Conservation (phyloP, 345 rosid species). For the Euphorbia lathyris region DNA sequence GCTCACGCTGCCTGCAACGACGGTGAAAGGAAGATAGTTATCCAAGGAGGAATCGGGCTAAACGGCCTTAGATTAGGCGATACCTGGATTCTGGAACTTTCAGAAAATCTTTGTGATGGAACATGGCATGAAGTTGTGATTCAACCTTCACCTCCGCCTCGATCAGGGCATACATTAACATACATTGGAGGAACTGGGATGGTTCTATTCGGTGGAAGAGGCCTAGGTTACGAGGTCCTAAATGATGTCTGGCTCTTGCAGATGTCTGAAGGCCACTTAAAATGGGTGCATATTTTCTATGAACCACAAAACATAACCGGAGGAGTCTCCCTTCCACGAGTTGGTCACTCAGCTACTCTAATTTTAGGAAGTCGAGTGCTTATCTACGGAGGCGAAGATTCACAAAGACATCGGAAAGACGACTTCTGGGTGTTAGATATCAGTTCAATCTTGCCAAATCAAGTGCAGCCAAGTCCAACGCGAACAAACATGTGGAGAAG, state of each 20-base stretch:
- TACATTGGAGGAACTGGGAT: constrained; percentile 47
- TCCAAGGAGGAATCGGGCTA: constrained; percentile 84
- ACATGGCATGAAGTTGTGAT: constrained; percentile 57
- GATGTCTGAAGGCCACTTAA: constrained; percentile 34
- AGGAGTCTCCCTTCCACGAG: constrained; percentile 68
- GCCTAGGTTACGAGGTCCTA: constrained; percentile 75
- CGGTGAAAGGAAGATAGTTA: constrained; percentile 62
- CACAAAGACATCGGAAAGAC: constrained; percentile 68
- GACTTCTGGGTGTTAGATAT: constrained; percentile 85
- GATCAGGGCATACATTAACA: constrained; percentile 93
- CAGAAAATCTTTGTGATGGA: constrained; percentile 55
- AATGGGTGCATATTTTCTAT: constrained; percentile 65
- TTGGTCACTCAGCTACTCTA: constrained; percentile 86
- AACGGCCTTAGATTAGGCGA: constrained; percentile 68
- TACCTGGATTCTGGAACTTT: constrained; percentile 77
- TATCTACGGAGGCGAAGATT: constrained; percentile 92
- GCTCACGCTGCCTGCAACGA: constrained; percentile 89
- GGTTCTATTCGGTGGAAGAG: constrained; percentile 91
- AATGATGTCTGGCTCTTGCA: constrained; percentile 83
- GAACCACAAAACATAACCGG: constrained; percentile 50
- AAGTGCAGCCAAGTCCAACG: constrained; percentile 33
- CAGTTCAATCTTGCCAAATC: constrained; percentile 40
- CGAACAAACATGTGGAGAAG: constrained; percentile 55
- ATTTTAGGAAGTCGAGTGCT: constrained; percentile 70
- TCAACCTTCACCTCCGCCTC: constrained; percentile 71